These are phyloP conservation scores for Stephania cephalantha DNA, from an alignment of 164 flowering plant genomes.

Conservation along the genomic window DNA sequence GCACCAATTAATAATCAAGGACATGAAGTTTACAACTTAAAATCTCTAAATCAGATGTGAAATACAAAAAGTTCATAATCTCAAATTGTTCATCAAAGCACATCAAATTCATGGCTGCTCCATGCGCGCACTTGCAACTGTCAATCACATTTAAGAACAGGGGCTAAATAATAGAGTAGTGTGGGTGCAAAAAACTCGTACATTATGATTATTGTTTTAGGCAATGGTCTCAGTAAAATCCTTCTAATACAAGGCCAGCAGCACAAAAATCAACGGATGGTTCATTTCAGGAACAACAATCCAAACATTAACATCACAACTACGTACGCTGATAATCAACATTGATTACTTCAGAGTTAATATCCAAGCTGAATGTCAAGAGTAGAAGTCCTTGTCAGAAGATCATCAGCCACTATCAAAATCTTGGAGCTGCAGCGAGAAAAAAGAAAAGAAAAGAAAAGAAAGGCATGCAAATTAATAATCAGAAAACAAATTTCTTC, in stretches of 20 bases:
- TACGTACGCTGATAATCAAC: background rate
- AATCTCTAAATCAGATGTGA: no score
- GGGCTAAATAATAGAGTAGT: no score
- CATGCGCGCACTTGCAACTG: no score
- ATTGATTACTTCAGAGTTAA: background rate
- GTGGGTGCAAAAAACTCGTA: background rate
- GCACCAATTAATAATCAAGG: no score
- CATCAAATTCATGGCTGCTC: no score
- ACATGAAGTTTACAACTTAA: no score
- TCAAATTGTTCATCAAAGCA: no score
- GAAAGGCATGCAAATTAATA: no score
- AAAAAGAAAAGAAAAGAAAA: no score
- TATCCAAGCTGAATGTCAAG: background rate
- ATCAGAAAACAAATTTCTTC: no score
- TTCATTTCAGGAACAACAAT: background rate
- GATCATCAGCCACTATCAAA: conserved; percentile 21
- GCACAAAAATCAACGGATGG: background rate
- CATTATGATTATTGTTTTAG: background rate
- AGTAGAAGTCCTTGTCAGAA: background rate
- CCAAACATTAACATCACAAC: background rate
- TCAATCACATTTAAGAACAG: no score
- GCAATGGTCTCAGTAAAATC: background rate
- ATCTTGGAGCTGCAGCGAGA: conserved; percentile 57
- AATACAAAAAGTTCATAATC: no score
- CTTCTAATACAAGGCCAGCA: background rate